Conservation (phyloP, 179 eudicot species). For the Vitellaria paradoxa region DNA sequence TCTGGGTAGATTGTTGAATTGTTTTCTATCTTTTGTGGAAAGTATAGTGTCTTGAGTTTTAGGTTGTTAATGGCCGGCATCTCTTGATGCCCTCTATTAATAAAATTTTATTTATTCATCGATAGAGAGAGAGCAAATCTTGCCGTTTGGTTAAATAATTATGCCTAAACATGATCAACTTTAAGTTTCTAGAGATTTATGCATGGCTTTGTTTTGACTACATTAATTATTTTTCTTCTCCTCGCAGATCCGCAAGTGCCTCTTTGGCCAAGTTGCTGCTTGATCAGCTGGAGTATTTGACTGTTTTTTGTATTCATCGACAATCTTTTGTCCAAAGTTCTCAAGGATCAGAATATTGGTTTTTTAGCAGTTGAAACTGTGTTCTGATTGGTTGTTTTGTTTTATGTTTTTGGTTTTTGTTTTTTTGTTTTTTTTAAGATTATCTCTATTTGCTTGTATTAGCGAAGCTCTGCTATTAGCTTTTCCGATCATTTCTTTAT, state of each 20-base stretch:
- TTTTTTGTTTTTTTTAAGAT: neutral
- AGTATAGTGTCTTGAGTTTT: no score
- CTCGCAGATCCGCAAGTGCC: constrained; percentile 74
- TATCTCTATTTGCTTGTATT: neutral
- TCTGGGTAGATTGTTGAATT: no score
- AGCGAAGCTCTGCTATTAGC: neutral
- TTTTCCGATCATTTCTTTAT: neutral
- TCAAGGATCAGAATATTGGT: neutral
- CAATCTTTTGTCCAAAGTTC: neutral
- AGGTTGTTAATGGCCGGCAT: no score
- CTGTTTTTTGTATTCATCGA: neutral
- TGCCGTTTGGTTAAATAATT: no score
- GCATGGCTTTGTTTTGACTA: neutral
- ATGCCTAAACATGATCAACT: no score
- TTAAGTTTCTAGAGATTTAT: neutral
- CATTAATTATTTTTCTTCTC: neutral
- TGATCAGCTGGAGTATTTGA: constrained; percentile 22
- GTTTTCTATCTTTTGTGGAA: no score
- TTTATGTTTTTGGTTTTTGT: neutral
- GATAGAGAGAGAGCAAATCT: no score
- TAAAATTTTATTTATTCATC: no score
- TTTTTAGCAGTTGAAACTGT: no score
- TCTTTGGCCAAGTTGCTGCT: constrained; percentile 49
- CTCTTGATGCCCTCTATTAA: no score
- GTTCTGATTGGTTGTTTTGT: constrained; percentile 2